Base-by-base conservation (phyloP, 2,329 filamentous ascomycete species). In the Phialemoniopsis sp. region DNA sequence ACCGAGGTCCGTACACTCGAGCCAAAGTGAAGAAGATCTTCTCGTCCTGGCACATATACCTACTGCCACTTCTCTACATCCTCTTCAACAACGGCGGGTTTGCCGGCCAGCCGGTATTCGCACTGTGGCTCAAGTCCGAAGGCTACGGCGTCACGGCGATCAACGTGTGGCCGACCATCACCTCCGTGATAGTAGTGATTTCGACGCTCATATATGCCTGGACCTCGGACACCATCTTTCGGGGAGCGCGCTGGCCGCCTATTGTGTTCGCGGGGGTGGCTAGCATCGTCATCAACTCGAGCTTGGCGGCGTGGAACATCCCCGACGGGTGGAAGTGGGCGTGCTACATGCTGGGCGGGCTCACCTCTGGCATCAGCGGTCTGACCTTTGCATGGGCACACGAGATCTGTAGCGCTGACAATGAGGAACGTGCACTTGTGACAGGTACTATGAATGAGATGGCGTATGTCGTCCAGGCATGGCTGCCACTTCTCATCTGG, bases 401-500 rank as follows among this genome's bases (percentile, higher is more conserved):
- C 42, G 70, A 73, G 49, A 71, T 73, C 32, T 73, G 68, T 49
- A 60, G 57, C 29, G 67, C 64, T 10, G 68, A 73, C 43, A 72
- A 80, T 39, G 81, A 87, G 55, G 82, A 86, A 59, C 65, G 81
- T 9, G 80, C 82, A 5, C 43, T 87, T 4, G 79, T 86, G 1
- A 72, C 82, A 1, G 82, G 69, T 0, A 62, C 68, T 13, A 86
- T 86, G 78, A 87, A 86, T 43, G 73, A 82, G 52, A 73, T 86
- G 63, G 81, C 80, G 0, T 85, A 85, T 43, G 79, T 85, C 9
- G 59, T 87, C 32, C 80, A 86, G 51, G 78, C 81, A 0, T 87
- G 82, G 82, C 55, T 87, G 32, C 83, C 83, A 7, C 66, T 83
- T 26, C 53, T 84, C 8, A 70, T 84, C 9, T 85, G 80, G 81